Evolutionary conservation across 2,329 filamentous ascomycete genomes (phyloP), one percentile per base, ranked within the genome.

Genomic region (Ceratocystis diversiconidia): DNA sequence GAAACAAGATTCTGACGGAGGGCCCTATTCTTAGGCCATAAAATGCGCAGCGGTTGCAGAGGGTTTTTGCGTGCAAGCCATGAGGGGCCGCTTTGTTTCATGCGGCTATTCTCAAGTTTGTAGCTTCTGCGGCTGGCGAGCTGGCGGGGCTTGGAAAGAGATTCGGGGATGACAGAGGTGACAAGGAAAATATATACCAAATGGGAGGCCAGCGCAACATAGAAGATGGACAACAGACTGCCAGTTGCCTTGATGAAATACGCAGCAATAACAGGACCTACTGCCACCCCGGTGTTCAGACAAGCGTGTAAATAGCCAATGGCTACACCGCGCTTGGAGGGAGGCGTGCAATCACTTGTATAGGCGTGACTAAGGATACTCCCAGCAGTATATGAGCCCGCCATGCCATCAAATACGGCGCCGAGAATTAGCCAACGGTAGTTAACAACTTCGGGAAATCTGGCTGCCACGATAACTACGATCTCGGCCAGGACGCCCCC

Each of bases 271-370:
- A 95, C 80, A 6, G 94, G 94, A 0, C 94, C 94, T 41, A 92
- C 75, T 0, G 94, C 92, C 59, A 97, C 84, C n/a, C 94, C 94
- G 1, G 83, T 81, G 74, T 96, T 97, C 7, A 99, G 79, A 70
- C 87, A 91, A 10, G 90, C 91, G 71, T 97, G 90, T 71, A 97
- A 87, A 73, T 92, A 92, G 5, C 90, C 92, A 73, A 97, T 94
- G 3, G 86, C 84, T 6, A 95, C 88, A 67, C 87, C 89, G 22
- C 94, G 85, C 71, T 84, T 84, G 36, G 88, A 87, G 0, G 91
- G 89, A 3, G 88, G 79, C 0, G 91, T 92, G 74, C 90, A 96
- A 74, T 99, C 94, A 50, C 90, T 86, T 12, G 89, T 87, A 74
- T 97, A 99, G 0, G 92, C 90, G 73, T 95, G 87, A 25, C 85